Conservation (phyloP, 495 filamentous ascomycete species). For the Lepidopterella palustris region DNA sequence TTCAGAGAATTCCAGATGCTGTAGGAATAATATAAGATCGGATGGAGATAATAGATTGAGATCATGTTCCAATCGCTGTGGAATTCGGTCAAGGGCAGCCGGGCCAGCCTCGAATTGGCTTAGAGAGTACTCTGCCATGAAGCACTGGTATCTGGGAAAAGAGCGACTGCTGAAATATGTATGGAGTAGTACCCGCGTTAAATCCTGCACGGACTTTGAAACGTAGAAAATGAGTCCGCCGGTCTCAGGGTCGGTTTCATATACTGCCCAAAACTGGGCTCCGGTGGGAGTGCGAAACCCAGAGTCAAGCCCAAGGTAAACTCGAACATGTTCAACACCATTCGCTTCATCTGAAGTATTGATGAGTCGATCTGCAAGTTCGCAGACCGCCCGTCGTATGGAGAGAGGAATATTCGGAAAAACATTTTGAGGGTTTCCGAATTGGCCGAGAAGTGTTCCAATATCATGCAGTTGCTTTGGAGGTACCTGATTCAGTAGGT, state of each 20-base stretch:
- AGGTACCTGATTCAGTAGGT: slow-evolving; percentile 43
- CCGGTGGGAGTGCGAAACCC: slow-evolving; percentile 47
- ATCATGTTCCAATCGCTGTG: slow-evolving; percentile 45
- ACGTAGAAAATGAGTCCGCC: slow-evolving; percentile 44
- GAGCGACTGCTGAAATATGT: slow-evolving; percentile 49
- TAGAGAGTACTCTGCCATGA: slow-evolving; percentile 46
- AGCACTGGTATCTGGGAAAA: slow-evolving; percentile 47
- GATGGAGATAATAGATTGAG: slow-evolving; percentile 48
- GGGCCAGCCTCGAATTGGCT: slow-evolving; percentile 21
- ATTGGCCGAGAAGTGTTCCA: slow-evolving; percentile 6
- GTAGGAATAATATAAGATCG: slow-evolving; percentile 47
- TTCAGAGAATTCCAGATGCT: slow-evolving; percentile 44
- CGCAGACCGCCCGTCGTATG: slow-evolving; percentile 13
- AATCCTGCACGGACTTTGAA: slow-evolving; percentile 49
- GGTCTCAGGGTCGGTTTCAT: slow-evolving; percentile 40
- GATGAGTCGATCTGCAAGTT: slow-evolving; percentile 7
- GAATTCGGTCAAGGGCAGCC: slow-evolving; percentile 39
- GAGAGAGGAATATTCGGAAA: slow-evolving; percentile 7
- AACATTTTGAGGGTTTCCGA: slow-evolving; percentile 3
- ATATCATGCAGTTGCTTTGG: slow-evolving; percentile 21
- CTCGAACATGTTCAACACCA: slow-evolving; percentile 25
- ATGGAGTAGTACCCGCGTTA: slow-evolving; percentile 48
- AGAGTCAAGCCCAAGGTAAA: slow-evolving; percentile 48
- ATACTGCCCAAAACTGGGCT: slow-evolving; percentile 51
- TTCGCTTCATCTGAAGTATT: slow-evolving; percentile 14